A percentile compares a stretch with the other conserved stretches of the same genome.
These are phyloP conservation scores for Alternaria panax DNA, from an alignment of 2,329 filamentous ascomycete species.

Conservation along the genomic window DNA sequence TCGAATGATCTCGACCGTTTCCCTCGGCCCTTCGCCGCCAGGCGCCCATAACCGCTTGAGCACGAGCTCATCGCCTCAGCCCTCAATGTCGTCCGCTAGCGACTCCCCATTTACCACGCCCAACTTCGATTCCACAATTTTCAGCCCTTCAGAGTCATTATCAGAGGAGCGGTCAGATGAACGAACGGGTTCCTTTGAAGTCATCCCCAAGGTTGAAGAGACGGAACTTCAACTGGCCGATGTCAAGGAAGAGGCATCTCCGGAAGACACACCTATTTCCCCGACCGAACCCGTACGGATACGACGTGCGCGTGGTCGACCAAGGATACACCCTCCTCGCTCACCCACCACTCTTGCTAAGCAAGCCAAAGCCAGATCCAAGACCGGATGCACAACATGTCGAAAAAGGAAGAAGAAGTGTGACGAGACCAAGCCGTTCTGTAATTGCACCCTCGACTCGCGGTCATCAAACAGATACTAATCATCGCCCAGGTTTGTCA, in stretches of 20 bases:
- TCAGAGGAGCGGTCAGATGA: slow-evolving; percentile 37
- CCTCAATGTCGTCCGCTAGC: slow-evolving; percentile 52
- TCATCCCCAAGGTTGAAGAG: slow-evolving; percentile 64
- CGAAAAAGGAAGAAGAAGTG: slow-evolving; percentile 69
- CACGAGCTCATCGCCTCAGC: slow-evolving; percentile 51
- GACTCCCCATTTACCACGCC: slow-evolving; percentile 50
- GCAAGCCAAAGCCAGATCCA: slow-evolving; percentile 74
- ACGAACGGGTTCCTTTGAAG: slow-evolving; percentile 42
- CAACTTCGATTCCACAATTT: slow-evolving; percentile 42
- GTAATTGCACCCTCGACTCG: slow-evolving; percentile 34
- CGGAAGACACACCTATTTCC: slow-evolving; percentile 43
- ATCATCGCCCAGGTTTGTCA: slow-evolving; percentile 70
- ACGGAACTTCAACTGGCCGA: slow-evolving; percentile 54
- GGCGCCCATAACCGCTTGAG: slow-evolving; percentile 45
- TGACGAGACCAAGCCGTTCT: slow-evolving; percentile 58
- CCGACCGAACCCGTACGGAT: slow-evolving; percentile 48
- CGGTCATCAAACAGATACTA: slow-evolving; percentile 21
- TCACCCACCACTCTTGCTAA: slow-evolving; percentile 69
- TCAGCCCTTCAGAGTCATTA: slow-evolving; percentile 33
- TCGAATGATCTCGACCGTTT: slow-evolving; percentile 47
- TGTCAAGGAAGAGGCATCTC: slow-evolving; percentile 45
- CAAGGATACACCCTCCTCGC: slow-evolving; percentile 78
- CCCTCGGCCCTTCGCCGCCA: slow-evolving; percentile 47
- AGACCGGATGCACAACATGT: slow-evolving; percentile 67
- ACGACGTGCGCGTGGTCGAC: slow-evolving; percentile 70